phyloP scores from a whole-genome alignment of 2,329 filamentous ascomycete genomes.

The Penicillium sp. region DNA sequence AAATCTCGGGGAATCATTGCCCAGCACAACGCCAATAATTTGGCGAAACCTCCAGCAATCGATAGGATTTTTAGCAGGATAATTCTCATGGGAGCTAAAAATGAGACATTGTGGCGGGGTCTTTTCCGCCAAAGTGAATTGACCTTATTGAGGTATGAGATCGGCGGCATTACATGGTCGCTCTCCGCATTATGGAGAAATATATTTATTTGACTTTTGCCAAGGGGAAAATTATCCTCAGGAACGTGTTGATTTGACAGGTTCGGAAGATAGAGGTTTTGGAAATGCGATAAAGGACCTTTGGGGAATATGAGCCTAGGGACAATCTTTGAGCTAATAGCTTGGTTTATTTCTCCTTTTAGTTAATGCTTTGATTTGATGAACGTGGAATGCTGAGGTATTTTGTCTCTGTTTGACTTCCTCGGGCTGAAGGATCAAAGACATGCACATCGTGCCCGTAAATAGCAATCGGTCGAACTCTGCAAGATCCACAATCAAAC shows the following conservation, averaged over 20 bases:
- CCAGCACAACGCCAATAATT: not conserved
- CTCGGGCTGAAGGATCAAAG: not conserved
- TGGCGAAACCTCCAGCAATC: not conserved
- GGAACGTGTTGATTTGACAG: no score
- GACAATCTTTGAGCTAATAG: no score
- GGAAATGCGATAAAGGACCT: no score
- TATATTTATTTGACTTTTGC: not conserved
- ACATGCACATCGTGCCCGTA: constrained; percentile 3
- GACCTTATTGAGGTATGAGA: not conserved
- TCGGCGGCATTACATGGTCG: no score
- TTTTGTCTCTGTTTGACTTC: no score
- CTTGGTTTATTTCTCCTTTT: no score
- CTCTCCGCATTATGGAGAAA: not conserved
- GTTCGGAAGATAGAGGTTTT: no score
- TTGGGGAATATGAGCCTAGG: no score
- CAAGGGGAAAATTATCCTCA: not conserved
- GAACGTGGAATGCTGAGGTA: no score
- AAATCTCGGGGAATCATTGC: constrained; percentile 5
- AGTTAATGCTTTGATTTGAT: no score
- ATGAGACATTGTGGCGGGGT: constrained; percentile 5
- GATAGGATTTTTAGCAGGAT: not conserved
- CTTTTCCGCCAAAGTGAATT: not conserved
- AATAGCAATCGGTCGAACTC: not conserved
- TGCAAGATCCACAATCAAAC: not conserved
- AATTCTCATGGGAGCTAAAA: not conserved